A percentile compares a stretch with the other conserved stretches of the same genome.
Conservation (phyloP, 1,284 basidiomycete genomes). For the Apiotrichum sp. region DNA sequence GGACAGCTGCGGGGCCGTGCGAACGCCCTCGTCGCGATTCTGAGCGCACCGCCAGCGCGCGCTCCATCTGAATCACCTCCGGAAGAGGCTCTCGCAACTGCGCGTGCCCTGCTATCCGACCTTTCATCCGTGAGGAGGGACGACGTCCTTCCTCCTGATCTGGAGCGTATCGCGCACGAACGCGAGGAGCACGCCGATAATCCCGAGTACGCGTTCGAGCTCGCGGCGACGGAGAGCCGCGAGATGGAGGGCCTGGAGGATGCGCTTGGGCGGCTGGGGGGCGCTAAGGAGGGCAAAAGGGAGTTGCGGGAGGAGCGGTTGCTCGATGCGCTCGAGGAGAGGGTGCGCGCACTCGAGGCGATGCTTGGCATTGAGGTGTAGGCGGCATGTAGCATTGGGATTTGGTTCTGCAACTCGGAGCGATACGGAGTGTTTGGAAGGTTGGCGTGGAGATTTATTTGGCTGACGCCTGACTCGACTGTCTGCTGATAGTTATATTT, state of each 20-base stretch:
- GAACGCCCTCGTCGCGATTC: slow-evolving; percentile 37
- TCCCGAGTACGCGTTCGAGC: neutral
- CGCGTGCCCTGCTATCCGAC: slow-evolving; percentile 53
- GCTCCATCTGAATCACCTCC: slow-evolving; percentile 51
- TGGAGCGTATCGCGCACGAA: slow-evolving; percentile 36
- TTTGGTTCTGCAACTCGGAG: too few species aligned
- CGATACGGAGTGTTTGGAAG: too few species aligned
- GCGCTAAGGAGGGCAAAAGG: slow-evolving; percentile 30
- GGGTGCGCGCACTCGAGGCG: slow-evolving; percentile 6
- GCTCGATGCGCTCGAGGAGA: slow-evolving; percentile 50
- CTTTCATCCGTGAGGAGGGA: slow-evolving; percentile 28
- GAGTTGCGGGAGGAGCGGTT: slow-evolving; percentile 25
- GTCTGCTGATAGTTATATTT: too few species aligned
- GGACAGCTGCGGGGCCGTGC: slow-evolving; percentile 50
- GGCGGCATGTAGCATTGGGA: too few species aligned
- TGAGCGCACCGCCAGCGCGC: neutral
- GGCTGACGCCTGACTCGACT: too few species aligned
- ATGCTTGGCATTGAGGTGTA: neutral
- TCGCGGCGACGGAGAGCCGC: slow-evolving; percentile 24
- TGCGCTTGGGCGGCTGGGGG: slow-evolving; percentile 29
- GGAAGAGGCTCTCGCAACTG: slow-evolving; percentile 52
- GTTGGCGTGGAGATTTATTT: too few species aligned
- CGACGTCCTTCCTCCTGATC: slow-evolving; percentile 37
- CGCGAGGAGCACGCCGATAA: neutral
- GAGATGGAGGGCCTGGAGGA: slow-evolving; percentile 52